These are phyloP conservation scores for Triticum timopheevii DNA, from an alignment of 176 grass and related monocot species.

Conservation along the genomic window DNA sequence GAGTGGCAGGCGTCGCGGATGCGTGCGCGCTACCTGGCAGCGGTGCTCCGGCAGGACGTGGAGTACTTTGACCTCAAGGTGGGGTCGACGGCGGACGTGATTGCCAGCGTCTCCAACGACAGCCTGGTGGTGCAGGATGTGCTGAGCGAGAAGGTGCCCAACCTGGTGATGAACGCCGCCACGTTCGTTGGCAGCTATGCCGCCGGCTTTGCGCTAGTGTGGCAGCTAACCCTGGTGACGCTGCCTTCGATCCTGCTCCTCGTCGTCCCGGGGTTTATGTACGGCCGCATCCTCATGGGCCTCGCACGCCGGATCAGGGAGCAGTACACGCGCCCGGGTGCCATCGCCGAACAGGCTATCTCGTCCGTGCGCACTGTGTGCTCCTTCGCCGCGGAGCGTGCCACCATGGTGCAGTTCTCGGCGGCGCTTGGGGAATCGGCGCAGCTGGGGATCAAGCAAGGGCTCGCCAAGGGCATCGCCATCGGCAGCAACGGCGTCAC, in stretches of 20 bases:
- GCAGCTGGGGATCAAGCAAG: conserved; percentile 65
- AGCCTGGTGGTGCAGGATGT: conserved; percentile 77
- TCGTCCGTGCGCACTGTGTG: conserved; percentile 73
- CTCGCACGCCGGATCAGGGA: conserved; percentile 56
- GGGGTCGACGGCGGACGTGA: conserved; percentile 64
- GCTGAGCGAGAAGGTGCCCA: conserved; percentile 78
- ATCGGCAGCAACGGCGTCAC: conserved; percentile 71
- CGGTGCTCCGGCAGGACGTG: conserved; percentile 79
- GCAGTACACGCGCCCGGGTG: conserved; percentile 60
- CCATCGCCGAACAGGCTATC: conserved; percentile 67
- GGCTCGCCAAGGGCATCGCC: conserved; percentile 73
- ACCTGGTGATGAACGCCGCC: conserved; percentile 70
- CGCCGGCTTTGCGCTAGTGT: conserved; percentile 54
- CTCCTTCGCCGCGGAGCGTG: conserved; percentile 60
- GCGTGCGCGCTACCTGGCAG: conserved; percentile 64
- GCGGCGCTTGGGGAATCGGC: conserved; percentile 54
- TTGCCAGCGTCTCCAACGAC: conserved; percentile 81
- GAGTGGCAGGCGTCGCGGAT: conserved; percentile 79
- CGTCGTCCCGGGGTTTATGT: conserved; percentile 71
- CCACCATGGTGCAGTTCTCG: conserved; percentile 58
- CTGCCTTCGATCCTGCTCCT: conserved; percentile 62
- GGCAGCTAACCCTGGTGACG: conserved; percentile 69
- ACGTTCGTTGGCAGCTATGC: conserved; percentile 65
- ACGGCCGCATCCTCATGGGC: conserved; percentile 60
- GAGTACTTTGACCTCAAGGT: conserved; percentile 89